Evolutionary conservation across 768 basidiomycete species (phyloP), one percentile per base, ranked within the genome.

Genomic region (Trametes elegans): DNA sequence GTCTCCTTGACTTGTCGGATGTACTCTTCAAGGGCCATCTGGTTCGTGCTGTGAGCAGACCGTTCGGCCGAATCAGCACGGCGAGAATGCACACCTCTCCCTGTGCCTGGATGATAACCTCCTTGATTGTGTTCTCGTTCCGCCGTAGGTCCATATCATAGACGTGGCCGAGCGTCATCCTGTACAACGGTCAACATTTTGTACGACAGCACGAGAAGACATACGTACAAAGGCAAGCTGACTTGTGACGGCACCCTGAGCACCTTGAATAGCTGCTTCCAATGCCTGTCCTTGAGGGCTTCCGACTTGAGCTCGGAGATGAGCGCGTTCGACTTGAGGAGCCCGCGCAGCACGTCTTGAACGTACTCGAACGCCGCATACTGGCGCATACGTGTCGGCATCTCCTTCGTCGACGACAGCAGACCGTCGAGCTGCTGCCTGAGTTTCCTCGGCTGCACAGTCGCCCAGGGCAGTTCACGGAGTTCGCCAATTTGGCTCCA

Each of bases 361-460:
- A 98, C 93, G 69, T 91, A 95, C 76, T 98, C 97, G 66, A 98
- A 99, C 0, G 97, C 97, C 8, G 94, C 92, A 70, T 99, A 99
- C 68, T 99, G 97, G 49, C 97, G 83, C 97, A 98, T 99, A 57
- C 95, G 80, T 32, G 92, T 96, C 1, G 97, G 97, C 96, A 99
- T 98, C 43, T 98, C 96, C 74, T 94, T 92, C 21, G 96, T 98
- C n/a, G 93, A 93, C 23, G 82, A 77, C 47, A 98, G 72, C 41
- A 98, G 78, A n/a, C 82, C 84, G 64, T 99, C 96, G 49, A 99
- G 85, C 60, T 93, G 90, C 65, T 95, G 91, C 62, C 97, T 85
- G 53, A 99, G 68, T 73, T 98, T 98, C 64, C 97, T 84, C 21
- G 97, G 91, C 66, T 95, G 94, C 34, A 98, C 87, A 0, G 88